Base-by-base conservation (phyloP, 2,329 filamentous ascomycete genomes). In the Cyphellophora europaea region DNA sequence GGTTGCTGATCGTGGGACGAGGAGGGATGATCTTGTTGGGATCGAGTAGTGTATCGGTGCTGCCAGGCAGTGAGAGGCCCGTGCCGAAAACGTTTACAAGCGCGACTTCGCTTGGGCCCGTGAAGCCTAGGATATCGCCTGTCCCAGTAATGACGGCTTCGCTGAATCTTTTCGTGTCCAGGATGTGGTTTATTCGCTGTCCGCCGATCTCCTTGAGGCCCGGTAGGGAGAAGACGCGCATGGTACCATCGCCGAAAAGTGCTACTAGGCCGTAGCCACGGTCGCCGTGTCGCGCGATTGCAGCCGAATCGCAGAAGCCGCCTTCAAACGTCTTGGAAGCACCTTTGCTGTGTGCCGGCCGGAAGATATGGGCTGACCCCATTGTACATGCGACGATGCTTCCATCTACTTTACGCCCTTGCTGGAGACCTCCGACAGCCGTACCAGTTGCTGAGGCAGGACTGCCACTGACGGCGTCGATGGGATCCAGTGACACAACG, bases 251-350 rank as follows among this genome's bases (percentile, higher is more conserved):
- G 11, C 83, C 84, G 50, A 94, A 95, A 1, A 95, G 66, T 2
- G 81, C 82, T 2, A 94, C 76, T 3, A 98, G 65, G 5, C 84
- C 87, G 51, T 80, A 78, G 1, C 86, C 86, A 29, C 80, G 74
- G 15, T 80, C 69, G 49, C 86, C 78, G 19, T 82, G 78, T 35
- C 83, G 77, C 0, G 82, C 79, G 1, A 96, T 75, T 3, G 72
- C 68, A 2, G 91, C 89, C 2, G 83, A 72, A 50, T 93, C 81
- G 54, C 89, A 96, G 27, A 93, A 65, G 40, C 70, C 75, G 47
- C 84, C 78, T 50, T 94, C 87, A 61, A 91, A 96, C 1, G 79
- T 77, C 50, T 91, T 94, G 36, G 87, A 84, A 0, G 89, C 88
- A n/a, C 89, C 91, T 60, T 94, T 96, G 13, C 79, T 71, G 1